A percentile compares a stretch with the other conserved stretches of the same genome.
Conservation (phyloP, 2,329 filamentous ascomycete species). For the Ophiostoma piceae region DNA sequence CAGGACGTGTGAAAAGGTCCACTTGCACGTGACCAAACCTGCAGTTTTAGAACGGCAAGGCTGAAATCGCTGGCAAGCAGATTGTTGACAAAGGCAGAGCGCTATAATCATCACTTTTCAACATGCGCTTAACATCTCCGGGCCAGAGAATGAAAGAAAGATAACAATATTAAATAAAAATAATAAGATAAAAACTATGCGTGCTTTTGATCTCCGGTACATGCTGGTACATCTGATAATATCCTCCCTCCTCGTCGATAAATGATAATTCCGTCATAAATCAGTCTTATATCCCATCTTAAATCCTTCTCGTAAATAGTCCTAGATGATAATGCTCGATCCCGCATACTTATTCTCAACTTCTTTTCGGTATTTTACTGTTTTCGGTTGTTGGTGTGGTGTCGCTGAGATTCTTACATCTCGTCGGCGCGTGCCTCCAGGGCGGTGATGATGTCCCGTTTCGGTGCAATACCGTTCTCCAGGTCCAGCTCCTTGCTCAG, state of each 20-base stretch:
- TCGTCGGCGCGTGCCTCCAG: constrained; percentile 36
- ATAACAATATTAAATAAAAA: not conserved
- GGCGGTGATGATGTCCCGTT: constrained; percentile 30
- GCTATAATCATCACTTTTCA: not conserved
- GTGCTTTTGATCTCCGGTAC: not conserved
- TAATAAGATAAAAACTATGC: not conserved
- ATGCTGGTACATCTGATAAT: not conserved
- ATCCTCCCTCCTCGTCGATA: not conserved
- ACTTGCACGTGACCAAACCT: no score
- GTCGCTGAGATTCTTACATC: constrained; percentile 25
- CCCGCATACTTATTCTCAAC: not conserved
- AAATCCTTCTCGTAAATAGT: not conserved
- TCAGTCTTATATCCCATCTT: not conserved
- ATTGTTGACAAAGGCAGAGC: no score
- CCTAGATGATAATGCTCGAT: not conserved
- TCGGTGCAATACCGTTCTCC: constrained; percentile 28
- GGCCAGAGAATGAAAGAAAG: no score
- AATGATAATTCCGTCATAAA: not conserved
- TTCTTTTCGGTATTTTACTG: not conserved
- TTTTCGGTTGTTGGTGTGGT: not conserved
- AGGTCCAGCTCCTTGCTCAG: constrained; percentile 37
- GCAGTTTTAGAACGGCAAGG: no score
- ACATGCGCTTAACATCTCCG: not conserved
- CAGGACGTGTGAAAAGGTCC: no score
- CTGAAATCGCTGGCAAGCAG: no score